Evolutionary conservation across 768 basidiomycete species (phyloP), one percentile per base, ranked within the genome.

Genomic region (Serpula lacrymans): DNA sequence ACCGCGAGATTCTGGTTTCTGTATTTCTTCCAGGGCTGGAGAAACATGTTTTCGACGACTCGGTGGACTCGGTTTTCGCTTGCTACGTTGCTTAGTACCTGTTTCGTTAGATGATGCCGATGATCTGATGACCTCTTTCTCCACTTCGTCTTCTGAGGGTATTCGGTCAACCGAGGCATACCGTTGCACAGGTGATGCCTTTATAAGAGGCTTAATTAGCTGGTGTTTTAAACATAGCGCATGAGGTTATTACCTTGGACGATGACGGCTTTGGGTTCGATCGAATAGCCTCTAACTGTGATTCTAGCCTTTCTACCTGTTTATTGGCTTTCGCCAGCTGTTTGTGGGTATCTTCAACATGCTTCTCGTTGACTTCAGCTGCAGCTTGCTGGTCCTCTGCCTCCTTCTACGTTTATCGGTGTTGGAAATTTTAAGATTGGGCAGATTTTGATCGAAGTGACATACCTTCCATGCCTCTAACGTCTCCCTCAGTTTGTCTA

Each of bases 381-480:
- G 71, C 68, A 2, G 59, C 51, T 34, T 68, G 57, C 28, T 67
- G 58, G 7, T 59, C 53, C 21, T 65, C 62, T 6, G 64, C 62
- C 43, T 68, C 63, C 11, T 43, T 54, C 80, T 82, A 37, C 28
- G 39, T 20, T 23, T 25, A 17, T 18, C 2, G 36, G 2, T 34
- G 22, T n/a, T 35, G 14, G 41, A 41, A 17, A 10, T 42, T 27
- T 20, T 2, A 20, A 41, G 14, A n/a, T 34, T n/a, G 18, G 11
- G 11, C 2, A 14, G 7, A 6, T n/a, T 22, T 18, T 6, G 10
- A 41, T 37, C 6, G 37, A 21, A 27, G 30, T n/a, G 26, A 20
- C 50, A 14, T 51, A 80, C 79, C 71, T 73, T 60, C 65, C 74
- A 78, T 34, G 68, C 62, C 10, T 61, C 57, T 18, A 67, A 57